These are phyloP conservation scores for Apocynum venetum DNA, from an alignment of 257 asterid species.

Conservation along the genomic window DNA sequence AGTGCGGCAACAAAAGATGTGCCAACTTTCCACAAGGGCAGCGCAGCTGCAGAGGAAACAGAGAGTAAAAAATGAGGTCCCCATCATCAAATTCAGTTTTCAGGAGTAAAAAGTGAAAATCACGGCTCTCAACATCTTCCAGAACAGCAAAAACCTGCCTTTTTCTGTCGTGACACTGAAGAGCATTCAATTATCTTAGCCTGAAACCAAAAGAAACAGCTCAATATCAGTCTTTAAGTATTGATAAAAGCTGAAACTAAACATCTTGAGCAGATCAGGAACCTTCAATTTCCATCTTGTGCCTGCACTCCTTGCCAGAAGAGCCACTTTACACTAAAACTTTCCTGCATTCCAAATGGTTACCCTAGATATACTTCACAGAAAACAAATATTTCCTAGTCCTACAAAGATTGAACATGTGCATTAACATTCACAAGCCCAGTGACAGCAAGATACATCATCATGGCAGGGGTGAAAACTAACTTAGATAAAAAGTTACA, in stretches of 20 bases:
- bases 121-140: background rate
- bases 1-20: background rate
- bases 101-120: background rate
- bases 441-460: background rate
- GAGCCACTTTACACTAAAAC: background rate
- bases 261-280: background rate
- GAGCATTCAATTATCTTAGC: background rate
- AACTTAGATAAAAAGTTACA: background rate
- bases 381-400: background rate
- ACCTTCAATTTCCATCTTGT: background rate
- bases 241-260: background rate
- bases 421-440: background rate
- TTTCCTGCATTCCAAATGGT: background rate
- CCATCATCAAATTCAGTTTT: background rate
- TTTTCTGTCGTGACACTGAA: background rate
- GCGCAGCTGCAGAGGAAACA: background rate
- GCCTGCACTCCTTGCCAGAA: background rate
- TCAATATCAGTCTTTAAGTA: background rate
- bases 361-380: background rate
- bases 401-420: background rate
- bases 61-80: background rate
- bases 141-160: background rate
- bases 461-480: background rate
- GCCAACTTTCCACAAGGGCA: background rate
- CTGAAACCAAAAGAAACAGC: background rate